A percentile compares a stretch with the other conserved stretches of the same genome.
phyloP scores from a whole-genome alignment of 2,329 filamentous ascomycete genomes.

The Venturia effusa region DNA sequence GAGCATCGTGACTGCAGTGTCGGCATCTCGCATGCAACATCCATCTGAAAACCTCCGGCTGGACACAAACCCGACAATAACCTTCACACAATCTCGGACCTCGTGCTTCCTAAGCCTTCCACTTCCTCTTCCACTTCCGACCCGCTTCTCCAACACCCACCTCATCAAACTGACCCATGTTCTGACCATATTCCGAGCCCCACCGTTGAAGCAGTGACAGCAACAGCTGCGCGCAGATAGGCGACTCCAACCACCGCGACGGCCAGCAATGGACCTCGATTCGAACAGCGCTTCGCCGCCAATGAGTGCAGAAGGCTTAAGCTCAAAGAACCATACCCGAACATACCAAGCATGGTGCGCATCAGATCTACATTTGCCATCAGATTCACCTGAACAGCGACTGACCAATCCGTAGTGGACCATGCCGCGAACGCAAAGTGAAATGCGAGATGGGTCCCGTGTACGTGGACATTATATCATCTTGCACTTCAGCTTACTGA shows the following conservation, averaged over 20 bases:
- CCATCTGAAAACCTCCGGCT: neutral
- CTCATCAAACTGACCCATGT: neutral
- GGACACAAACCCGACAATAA: neutral
- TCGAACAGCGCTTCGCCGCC: slow-evolving; percentile 7
- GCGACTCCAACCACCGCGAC: neutral
- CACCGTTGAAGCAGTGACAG: neutral
- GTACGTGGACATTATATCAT: neutral
- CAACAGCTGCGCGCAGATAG: slow-evolving; percentile 1
- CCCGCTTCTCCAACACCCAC: neutral
- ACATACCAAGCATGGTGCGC: slow-evolving; percentile 41
- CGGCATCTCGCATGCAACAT: neutral
- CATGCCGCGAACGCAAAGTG: slow-evolving; percentile 37
- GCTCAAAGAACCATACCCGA: slow-evolving; percentile 22
- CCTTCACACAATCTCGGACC: neutral
- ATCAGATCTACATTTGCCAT: slow-evolving; percentile 10
- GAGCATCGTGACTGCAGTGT: neutral
- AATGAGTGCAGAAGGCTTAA: neutral
- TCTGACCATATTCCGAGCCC: neutral
- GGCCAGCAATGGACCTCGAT: neutral
- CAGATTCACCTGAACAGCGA: slow-evolving; percentile 23
- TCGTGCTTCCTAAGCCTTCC: neutral
- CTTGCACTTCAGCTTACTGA: neutral
- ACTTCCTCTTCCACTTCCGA: neutral
- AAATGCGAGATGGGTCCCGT: slow-evolving; percentile 58
- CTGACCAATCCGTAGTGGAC: slow-evolving; percentile 4